phyloP scores from a whole-genome alignment of 805 yeast genomes.

The Zygosaccharomyces bisporus region DNA sequence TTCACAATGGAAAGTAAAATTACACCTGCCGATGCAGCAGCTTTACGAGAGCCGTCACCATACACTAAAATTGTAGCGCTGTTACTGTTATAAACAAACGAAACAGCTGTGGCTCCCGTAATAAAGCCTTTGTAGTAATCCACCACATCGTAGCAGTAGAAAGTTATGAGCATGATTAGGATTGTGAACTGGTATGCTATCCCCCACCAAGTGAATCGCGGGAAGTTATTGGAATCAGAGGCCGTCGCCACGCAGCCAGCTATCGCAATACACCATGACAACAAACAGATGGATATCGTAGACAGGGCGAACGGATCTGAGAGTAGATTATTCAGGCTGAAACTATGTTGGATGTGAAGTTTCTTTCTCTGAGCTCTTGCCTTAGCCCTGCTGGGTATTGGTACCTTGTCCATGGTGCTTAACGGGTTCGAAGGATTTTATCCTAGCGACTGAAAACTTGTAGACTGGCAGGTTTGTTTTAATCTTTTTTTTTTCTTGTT shows the following conservation, averaged over 20 bases:
- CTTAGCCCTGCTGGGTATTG: conserved; percentile 22
- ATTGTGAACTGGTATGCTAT: conserved; percentile 70
- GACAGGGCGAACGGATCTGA: conserved; percentile 88
- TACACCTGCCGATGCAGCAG: conserved; percentile 92
- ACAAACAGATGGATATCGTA: conserved; percentile 65
- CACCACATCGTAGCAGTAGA: conserved; percentile 59
- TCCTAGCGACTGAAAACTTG: not conserved
- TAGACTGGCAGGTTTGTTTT: not conserved
- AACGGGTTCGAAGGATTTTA: not conserved
- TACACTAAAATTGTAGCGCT: conserved; percentile 78
- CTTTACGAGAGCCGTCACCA: conserved; percentile 55
- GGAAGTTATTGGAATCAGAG: conserved; percentile 45
- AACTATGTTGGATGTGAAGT: conserved; percentile 30
- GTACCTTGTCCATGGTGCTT: conserved; percentile 12
- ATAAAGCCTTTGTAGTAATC: conserved; percentile 60
- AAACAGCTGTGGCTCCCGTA: conserved; percentile 48
- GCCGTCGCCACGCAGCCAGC: conserved; percentile 75
- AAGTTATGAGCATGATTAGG: conserved; percentile 46
- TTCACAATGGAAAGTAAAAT: conserved; percentile 78
- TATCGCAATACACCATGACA: conserved; percentile 85
- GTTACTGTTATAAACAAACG: conserved; percentile 81
- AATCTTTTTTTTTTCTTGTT: not conserved
- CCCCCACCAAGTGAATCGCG: conserved; percentile 96
- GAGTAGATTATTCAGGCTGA: conserved; percentile 47
- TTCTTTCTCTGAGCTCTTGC: conserved; percentile 27